Evolutionary conservation across 768 basidiomycete species (phyloP).

Genomic region (Terana coerulea): DNA sequence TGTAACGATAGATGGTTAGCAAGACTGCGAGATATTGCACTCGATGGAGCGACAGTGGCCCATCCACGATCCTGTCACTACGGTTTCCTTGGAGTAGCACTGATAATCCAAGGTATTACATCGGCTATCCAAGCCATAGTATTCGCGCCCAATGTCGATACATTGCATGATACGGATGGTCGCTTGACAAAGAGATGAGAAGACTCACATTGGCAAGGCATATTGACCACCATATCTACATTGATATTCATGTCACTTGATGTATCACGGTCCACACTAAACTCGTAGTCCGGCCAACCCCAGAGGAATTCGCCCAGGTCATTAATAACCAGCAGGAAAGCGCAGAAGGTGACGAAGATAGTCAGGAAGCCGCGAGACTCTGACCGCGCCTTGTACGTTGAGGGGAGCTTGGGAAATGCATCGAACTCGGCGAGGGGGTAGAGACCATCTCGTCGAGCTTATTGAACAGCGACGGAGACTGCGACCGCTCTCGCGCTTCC

Average conservation of each 20-base stretch:
- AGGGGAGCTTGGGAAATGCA: constrained; percentile 83
- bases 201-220: constrained; percentile 86
- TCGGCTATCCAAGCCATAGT: background rate
- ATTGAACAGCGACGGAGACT: constrained; percentile 39
- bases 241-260: constrained; percentile 75
- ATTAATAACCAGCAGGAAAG: constrained; percentile 76
- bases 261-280: constrained; percentile 72
- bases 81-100: no score
- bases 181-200: background rate
- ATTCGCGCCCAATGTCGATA: background rate
- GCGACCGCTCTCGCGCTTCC: constrained; percentile 11
- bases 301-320: constrained; percentile 90
- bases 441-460: constrained; percentile 63
- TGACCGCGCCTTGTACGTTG: constrained; percentile 76
- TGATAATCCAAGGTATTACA: no score
- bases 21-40: background rate
- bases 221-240: constrained; percentile 88
- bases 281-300: constrained; percentile 90
- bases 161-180: background rate
- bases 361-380: constrained; percentile 82
- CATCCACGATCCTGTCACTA: no score
- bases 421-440: constrained; percentile 73
- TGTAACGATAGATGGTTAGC: constrained; percentile 28
- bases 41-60: no score
- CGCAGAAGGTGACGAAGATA: constrained; percentile 59